Conservation (phyloP, 169 alveolate species). For the Plasmodium knowlesi region DNA sequence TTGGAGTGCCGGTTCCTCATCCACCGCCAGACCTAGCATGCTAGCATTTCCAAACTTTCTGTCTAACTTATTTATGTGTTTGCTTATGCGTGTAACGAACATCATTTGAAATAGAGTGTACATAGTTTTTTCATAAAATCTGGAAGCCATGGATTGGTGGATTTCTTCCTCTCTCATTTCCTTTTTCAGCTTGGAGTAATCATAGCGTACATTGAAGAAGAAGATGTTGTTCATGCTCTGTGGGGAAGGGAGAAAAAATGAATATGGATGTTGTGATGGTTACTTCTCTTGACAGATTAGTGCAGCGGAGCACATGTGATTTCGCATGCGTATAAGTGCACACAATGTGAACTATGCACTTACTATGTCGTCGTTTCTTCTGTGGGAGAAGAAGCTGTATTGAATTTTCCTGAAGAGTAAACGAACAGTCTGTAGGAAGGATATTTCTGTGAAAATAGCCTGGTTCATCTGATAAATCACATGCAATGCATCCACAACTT, state of each 20-base stretch:
- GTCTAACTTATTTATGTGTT: slow-evolving; percentile 31
- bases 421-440: slow-evolving; percentile 50
- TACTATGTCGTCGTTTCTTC: slow-evolving; percentile 53
- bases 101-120: slow-evolving; percentile 48
- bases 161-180: slow-evolving; percentile 27
- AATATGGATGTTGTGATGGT: background rate
- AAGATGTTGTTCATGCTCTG: slow-evolving; percentile 67
- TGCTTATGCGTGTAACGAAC: slow-evolving; percentile 41
- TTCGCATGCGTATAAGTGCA: background rate
- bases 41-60: slow-evolving; percentile 30
- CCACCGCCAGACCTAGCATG: slow-evolving; percentile 22
- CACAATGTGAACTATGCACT: background rate
- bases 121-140: slow-evolving; percentile 52
- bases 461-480: slow-evolving; percentile 18
- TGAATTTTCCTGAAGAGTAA: slow-evolving; percentile 44
- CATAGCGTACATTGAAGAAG: slow-evolving; percentile 19
- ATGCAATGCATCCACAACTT: slow-evolving; percentile 11
- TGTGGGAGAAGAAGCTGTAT: slow-evolving; percentile 15
- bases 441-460: background rate
- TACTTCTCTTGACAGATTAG: background rate
- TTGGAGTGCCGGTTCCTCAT: slow-evolving; percentile 38
- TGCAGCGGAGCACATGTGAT: background rate
- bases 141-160: slow-evolving; percentile 50
- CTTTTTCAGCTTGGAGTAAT: slow-evolving; percentile 20
- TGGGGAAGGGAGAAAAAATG: background rate